These are phyloP conservation scores for Pleurotus tuber-regium DNA, from an alignment of 768 basidiomycete species.

Conservation along the genomic window DNA sequence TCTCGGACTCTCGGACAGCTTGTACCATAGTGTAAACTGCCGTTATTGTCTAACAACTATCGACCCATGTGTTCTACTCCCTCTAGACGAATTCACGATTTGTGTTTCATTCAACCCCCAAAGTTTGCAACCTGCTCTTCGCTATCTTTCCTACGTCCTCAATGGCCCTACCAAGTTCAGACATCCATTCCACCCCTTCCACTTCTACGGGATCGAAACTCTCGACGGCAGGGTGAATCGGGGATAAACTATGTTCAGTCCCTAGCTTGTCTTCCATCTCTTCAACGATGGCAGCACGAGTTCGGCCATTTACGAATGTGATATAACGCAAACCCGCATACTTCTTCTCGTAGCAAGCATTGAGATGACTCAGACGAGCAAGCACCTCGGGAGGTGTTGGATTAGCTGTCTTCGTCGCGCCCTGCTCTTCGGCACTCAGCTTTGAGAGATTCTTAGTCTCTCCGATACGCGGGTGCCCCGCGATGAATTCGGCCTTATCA, in stretches of 20 bases:
- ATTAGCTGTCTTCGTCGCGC: conserved; percentile 28
- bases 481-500: conserved; percentile 63
- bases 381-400: conserved; percentile 76
- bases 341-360: conserved; percentile 68
- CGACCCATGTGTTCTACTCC: conserved; percentile 8
- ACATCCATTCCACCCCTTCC: conserved; percentile 50
- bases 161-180: conserved; percentile 72
- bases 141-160: conserved; percentile 76
- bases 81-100: conserved; percentile 1
- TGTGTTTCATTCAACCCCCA: conserved; percentile 34
- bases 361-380: conserved; percentile 68
- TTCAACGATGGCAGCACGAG: conserved; percentile 63
- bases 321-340: conserved; percentile 84
- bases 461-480: conserved; percentile 88
- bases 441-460: conserved; percentile 72
- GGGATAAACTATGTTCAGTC: conserved; percentile 47
- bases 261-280: conserved; percentile 76
- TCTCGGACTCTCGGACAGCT: conserved; percentile 2
- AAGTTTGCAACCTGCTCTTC: conserved; percentile 54
- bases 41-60: conserved; percentile 10
- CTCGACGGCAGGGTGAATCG: conserved; percentile 37
- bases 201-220: conserved; percentile 35
- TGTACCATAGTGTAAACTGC: conserved; percentile 2
- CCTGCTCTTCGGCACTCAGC: conserved; percentile 82
- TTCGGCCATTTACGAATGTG: conserved; percentile 88